Conservation (phyloP, 2,329 filamentous ascomycete genomes). For the Atkinsonella hypoxylon region DNA sequence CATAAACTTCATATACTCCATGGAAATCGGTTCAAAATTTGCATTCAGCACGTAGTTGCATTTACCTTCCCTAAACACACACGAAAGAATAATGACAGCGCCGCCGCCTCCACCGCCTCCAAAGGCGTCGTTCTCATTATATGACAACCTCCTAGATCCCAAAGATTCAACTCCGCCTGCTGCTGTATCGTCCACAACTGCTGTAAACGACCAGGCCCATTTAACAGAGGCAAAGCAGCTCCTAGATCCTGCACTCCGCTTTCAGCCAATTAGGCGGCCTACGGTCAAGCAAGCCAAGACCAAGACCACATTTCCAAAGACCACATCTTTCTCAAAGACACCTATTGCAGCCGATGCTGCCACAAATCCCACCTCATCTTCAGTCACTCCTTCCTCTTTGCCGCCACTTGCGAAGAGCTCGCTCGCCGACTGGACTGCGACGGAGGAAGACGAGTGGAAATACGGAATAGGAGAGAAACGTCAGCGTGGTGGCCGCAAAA, state of each 20-base stretch:
- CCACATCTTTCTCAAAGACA: conserved; percentile 22
- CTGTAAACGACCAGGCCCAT: conserved; percentile 52
- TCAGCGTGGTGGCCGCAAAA: conserved; percentile 66
- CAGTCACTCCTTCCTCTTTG: conserved; percentile 20
- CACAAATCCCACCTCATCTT: conserved; percentile 10
- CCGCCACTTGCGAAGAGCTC: conserved; percentile 45
- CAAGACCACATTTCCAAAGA: conserved; percentile 47
- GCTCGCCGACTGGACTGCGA: conserved; percentile 69
- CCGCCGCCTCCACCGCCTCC: conserved; percentile 27
- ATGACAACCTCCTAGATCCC: conserved; percentile 70
- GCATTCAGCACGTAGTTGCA: not conserved
- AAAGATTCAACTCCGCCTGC: conserved; percentile 32
- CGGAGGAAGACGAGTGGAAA: conserved; percentile 70
- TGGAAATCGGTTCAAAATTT: not conserved
- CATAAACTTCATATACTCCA: not conserved
- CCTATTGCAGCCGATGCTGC: not conserved
- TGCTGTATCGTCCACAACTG: conserved; percentile 69
- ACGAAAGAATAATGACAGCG: conserved; percentile 17
- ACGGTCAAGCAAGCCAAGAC: conserved; percentile 45
- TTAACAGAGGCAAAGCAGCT: conserved; percentile 47
- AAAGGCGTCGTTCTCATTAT: conserved; percentile 54
- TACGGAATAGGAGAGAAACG: conserved; percentile 53
- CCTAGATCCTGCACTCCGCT: conserved; percentile 54
- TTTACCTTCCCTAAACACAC: not conserved
- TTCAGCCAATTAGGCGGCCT: conserved; percentile 76